Evolutionary conservation across 2,329 filamentous ascomycete species (phyloP), one percentile per base, ranked within the genome.

Genomic region (Elsinoe fawcettii): DNA sequence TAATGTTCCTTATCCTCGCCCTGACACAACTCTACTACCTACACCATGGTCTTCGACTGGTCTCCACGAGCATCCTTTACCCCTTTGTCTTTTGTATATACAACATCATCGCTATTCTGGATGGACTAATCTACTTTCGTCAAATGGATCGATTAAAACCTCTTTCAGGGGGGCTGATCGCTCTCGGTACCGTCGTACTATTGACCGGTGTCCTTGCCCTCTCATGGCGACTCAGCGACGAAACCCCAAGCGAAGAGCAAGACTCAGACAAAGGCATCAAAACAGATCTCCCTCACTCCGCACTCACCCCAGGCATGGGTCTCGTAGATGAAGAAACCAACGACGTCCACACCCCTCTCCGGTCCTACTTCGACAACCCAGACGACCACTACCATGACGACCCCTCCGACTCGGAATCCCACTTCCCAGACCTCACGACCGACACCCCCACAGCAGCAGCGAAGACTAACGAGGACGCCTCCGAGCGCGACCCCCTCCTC

Each of bases 71-170:
- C 66, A 87, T 97, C 60, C 79, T 99, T 63, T 99, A 99, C 72
- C 93, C 93, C 4, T 85, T 97, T 65, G 91, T 97, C 37, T 99
- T 99, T 73, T 99, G 93, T 78, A 84, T 97, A 62, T 99, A 97
- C 79, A 99, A 99, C 77, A 96, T 99, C 67, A 91, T 97, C 67
- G 93, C 93, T 63, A 99, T 99, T 64, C 77, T 97, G 64, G 93
- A 99, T 72, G 93, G 93, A 30, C 79, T 99, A 64, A 96, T 99
- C 66, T 99, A 97, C 73, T 99, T 97, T 74, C 81, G 87, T 65
- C 93, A 99, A 72, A 87, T 86, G 55, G 86, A 90, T 62, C 80
- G 88, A 57, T 83, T 99, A 61, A 84, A 85, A 14, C 78, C 83
- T 0, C 73, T 93, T 2, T 85, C 89, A 66, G 92, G 88, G 14